A percentile compares a stretch with the other conserved stretches of the same genome.
Evolutionary conservation across 441 rosid genomes (phyloP).

Genomic region (Geranium incanum): DNA sequence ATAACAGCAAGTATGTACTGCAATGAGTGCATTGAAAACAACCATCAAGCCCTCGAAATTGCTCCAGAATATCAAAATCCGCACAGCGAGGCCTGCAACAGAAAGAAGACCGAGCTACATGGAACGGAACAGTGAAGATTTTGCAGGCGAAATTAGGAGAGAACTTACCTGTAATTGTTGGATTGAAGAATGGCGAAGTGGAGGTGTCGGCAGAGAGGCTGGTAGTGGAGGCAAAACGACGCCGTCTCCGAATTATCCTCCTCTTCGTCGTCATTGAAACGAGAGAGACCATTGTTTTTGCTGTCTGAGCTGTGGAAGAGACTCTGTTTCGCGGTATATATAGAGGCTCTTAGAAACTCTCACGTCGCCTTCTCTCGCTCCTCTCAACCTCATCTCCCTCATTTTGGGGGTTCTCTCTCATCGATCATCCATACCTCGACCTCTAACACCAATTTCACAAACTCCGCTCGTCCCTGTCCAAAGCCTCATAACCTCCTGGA

Average conservation of each 20-base stretch:
- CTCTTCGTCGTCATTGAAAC: background rate
- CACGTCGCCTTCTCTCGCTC: too few relatives aligned
- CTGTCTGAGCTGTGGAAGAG: constrained; percentile 1
- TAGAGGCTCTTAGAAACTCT: too few relatives aligned
- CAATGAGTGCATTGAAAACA: background rate
- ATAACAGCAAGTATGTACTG: background rate
- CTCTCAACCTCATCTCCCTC: too few relatives aligned
- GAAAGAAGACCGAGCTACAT: background rate
- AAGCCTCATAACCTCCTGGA: too few relatives aligned
- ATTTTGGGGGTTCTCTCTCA: too few relatives aligned
- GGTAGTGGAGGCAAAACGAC: background rate
- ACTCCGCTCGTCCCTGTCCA: too few relatives aligned
- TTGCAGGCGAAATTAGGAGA: constrained; percentile 1
- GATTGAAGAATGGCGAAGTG: background rate
- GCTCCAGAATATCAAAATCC: background rate
- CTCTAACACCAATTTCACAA: too few relatives aligned
- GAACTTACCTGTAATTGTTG: background rate
- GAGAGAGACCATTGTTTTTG: background rate
- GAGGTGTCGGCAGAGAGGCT: background rate
- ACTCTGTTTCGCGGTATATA: background rate
- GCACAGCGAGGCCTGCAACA: background rate
- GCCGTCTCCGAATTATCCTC: constrained; percentile 4
- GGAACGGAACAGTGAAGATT: background rate
- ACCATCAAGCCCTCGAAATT: background rate
- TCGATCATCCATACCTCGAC: too few relatives aligned